A percentile compares a stretch with the other conserved stretches of the same genome.
These are phyloP conservation scores for Colletotrichum cordylinicola DNA, from an alignment of 2,329 filamentous ascomycete species.

Conservation along the genomic window DNA sequence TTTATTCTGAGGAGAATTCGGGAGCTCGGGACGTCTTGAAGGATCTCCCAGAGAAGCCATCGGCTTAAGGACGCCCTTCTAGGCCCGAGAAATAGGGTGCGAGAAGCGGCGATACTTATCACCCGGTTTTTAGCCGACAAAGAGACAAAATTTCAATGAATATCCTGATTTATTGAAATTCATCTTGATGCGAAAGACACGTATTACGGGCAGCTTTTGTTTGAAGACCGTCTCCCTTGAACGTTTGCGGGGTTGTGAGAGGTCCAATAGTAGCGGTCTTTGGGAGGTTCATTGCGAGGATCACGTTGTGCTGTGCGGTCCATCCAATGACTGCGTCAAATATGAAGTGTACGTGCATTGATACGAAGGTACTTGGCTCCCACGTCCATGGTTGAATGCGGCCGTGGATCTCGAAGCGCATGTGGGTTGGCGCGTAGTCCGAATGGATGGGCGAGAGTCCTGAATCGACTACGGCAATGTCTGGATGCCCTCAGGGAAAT, in stretches of 20 bases:
- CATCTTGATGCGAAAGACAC: neutral
- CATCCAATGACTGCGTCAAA: no score
- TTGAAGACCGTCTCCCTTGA: neutral
- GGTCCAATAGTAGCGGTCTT: neutral
- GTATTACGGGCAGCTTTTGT: neutral
- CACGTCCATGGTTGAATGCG: no score
- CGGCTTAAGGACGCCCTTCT: neutral
- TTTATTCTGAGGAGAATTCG: neutral
- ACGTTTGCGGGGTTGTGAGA: neutral
- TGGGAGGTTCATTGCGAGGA: neutral
- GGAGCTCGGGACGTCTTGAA: neutral
- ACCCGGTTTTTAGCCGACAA: accelerated
- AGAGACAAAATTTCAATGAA: neutral
- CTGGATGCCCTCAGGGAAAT: neutral
- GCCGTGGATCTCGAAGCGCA: neutral
- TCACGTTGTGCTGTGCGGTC: neutral
- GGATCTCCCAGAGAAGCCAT: neutral
- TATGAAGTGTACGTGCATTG: no score
- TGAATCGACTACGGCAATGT: neutral
- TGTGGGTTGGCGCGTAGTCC: neutral
- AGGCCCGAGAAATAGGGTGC: neutral
- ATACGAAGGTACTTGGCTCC: no score
- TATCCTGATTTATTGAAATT: neutral
- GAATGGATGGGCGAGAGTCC: neutral
- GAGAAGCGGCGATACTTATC: neutral